Evolutionary conservation across 495 filamentous ascomycete species (phyloP), one percentile per base, ranked within the genome.

Genomic region (Talaromyces wortmannii): DNA sequence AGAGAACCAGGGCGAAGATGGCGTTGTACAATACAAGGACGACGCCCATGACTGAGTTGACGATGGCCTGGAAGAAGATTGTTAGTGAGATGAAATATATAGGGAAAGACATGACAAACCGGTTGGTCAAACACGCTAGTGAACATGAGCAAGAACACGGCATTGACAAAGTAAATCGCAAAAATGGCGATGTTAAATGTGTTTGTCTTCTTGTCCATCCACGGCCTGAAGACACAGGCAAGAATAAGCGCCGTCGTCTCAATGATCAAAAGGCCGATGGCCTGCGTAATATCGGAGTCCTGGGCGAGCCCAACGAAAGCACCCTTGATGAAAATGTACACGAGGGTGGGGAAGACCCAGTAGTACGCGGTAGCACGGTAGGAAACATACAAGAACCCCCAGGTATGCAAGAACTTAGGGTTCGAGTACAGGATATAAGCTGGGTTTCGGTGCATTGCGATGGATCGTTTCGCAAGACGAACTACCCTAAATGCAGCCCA

Each of bases 131-230:
- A 87, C 29, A 90, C 76, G 47, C 79, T 77, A 33, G 80, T 86
- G 65, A 88, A 88, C 47, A 90, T 72, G 40, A 90, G 67, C 13
- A 90, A 71, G 68, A 89, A 88, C 67, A 90, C 81, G 60, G 83
- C 79, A 64, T 90, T 91, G 63, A 92, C 61, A 62, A 92, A 90
- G 68, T 95, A 92, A 60, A 92, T 75, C 47, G 78, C 82, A 59
- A 78, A 82, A 62, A 95, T 94, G 55, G 89, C 76, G 58, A 95
- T 92, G 73, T 94, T 94, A 78, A 95, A 90, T 36, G 81, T 83
- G 65, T 95, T 94, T 52, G 89, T 92, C 71, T 88, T 90, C 81
- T 92, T 94, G 76, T 95, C 90, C 90, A 95, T 94, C 80, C 88
- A 95, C n/a, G 90, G 90, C 50, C 86, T 81, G 60, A 91, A 71